phyloP scores from a whole-genome alignment of 108 stramenopile species.

The Skeletonema marinoi region DNA sequence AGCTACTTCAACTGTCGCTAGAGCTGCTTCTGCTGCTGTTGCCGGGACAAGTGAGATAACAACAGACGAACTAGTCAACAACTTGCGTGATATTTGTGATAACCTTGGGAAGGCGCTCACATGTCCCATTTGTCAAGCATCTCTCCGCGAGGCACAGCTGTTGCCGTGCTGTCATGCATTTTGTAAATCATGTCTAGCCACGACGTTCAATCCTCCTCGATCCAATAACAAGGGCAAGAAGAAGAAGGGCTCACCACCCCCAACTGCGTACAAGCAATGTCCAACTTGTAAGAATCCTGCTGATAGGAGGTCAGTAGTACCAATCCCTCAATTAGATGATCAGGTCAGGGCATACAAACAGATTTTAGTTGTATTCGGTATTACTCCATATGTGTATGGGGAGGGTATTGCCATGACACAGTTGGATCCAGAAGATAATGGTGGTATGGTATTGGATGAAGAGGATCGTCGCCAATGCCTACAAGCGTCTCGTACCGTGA shows the following conservation, averaged over 20 bases:
- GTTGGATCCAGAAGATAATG: constrained; percentile 29
- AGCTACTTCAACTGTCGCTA: too few relatives aligned
- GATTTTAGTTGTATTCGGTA: constrained; percentile 55
- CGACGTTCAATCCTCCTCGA: background rate
- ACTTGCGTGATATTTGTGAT: background rate
- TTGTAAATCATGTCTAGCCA: constrained; percentile 3
- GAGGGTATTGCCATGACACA: constrained; percentile 66
- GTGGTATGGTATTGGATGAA: constrained; percentile 13
- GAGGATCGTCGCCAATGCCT: constrained; percentile 14
- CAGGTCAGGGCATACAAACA: constrained; percentile 59
- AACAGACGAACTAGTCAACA: background rate
- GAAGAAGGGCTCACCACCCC: constrained; percentile 2
- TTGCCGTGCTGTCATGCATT: constrained; percentile 2
- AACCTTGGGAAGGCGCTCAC: background rate
- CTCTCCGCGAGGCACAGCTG: background rate
- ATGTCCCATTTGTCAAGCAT: background rate
- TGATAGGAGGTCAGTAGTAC: constrained; percentile 36
- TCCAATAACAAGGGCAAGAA: constrained; percentile 1
- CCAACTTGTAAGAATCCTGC: constrained; percentile 61
- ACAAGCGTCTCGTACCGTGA: constrained; percentile 1
- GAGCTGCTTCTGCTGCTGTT: too few relatives aligned
- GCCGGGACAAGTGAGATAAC: background rate
- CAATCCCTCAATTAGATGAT: constrained; percentile 48
- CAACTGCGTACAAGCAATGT: constrained; percentile 31
- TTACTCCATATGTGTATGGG: constrained; percentile 52